A percentile compares a stretch with the other conserved stretches of the same genome.
Conservation (phyloP, 2,329 filamentous ascomycete species). For the Penicillium sp. region DNA sequence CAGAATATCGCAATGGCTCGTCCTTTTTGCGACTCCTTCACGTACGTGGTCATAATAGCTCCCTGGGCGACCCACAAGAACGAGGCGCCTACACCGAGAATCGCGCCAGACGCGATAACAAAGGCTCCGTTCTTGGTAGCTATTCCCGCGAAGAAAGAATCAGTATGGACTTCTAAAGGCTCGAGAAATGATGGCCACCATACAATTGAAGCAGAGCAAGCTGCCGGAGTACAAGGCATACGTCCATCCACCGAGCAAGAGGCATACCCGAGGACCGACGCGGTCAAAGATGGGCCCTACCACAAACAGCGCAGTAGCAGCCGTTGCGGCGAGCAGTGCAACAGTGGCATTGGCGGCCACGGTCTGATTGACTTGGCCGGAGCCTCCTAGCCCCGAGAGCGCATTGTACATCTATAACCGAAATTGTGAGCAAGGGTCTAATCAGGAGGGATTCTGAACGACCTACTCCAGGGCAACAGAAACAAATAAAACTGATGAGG, state of each 20-base stretch:
- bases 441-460: not conserved
- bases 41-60: constrained; percentile 53
- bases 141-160: constrained; percentile 1
- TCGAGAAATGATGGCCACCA: not conserved
- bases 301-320: constrained; percentile 47
- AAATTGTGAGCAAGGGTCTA: not conserved
- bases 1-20: constrained; percentile 49
- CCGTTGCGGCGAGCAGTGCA: constrained; percentile 47
- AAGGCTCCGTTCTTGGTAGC: constrained; percentile 44
- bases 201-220: constrained; percentile 48
- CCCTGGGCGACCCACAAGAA: constrained; percentile 53
- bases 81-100: constrained; percentile 50
- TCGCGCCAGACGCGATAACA: constrained; percentile 48
- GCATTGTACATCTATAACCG: constrained; percentile 51
- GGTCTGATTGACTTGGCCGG: constrained; percentile 49
- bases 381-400: constrained; percentile 48
- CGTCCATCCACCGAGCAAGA: constrained; percentile 50
- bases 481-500: constrained; percentile 53
- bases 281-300: constrained; percentile 48
- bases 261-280: constrained; percentile 46
- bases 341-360: constrained; percentile 52
- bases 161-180: not conserved
- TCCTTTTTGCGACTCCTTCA: constrained; percentile 46
- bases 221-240: constrained; percentile 51
- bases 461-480: constrained; percentile 46